Conservation (phyloP, 306 rosid species). For the Fragaria iinumae region DNA sequence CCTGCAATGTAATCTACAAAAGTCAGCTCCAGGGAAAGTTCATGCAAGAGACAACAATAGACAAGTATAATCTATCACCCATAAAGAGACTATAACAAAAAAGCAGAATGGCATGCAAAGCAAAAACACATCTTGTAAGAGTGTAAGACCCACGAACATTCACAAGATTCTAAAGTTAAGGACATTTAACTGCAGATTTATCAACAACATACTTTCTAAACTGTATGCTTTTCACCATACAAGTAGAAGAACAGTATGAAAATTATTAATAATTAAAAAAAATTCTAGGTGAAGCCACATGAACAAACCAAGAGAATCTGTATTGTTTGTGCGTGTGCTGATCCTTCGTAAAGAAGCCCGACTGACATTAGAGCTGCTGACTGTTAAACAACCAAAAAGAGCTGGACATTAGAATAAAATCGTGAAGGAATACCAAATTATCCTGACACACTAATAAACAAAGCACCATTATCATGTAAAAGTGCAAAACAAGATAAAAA, state of each 20-base stretch:
- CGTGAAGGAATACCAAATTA: constrained; percentile 17
- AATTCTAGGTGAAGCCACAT: constrained; percentile 12
- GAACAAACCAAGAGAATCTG: constrained; percentile 74
- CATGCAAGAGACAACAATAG: not conserved
- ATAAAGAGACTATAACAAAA: not conserved
- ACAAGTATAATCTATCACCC: not conserved
- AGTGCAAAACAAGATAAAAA: constrained; percentile 5
- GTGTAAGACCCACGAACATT: not conserved
- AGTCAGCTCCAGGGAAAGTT: constrained; percentile 19
- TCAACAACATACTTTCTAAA: not conserved
- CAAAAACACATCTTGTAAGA: not conserved
- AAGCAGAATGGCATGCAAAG: constrained; percentile 1
- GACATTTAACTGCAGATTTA: not conserved
- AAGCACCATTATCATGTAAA: not conserved
- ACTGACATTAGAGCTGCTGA: constrained; percentile 89
- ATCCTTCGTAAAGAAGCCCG: constrained; percentile 89
- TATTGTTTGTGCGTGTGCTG: constrained; percentile 92
- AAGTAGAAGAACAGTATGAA: not conserved
- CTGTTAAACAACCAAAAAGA: constrained; percentile 41
- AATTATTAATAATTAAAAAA: not conserved
- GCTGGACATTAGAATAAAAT: constrained; percentile 26
- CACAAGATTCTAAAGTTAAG: not conserved
- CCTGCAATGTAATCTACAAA: constrained; percentile 36
- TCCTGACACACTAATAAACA: not conserved
- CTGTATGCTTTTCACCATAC: not conserved